phyloP scores from a whole-genome alignment of 148 eudicot species.

The Rhododendron ovatum region DNA sequence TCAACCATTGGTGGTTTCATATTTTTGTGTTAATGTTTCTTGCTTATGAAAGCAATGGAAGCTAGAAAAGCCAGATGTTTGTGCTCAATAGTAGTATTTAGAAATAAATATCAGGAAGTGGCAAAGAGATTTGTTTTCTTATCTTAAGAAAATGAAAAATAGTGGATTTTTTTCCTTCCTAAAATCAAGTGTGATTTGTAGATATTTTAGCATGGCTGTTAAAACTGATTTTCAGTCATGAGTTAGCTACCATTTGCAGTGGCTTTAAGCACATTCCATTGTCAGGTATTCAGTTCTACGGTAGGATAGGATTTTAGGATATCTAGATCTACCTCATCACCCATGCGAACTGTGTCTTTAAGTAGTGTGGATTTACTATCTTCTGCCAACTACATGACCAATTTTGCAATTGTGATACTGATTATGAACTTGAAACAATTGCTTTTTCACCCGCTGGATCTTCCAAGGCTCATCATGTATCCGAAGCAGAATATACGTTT shows the following conservation, averaged over 20 bases:
- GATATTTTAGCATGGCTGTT: not conserved
- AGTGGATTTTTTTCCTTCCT: not conserved
- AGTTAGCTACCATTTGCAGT: too few relatives aligned
- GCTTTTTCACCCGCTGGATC: not conserved
- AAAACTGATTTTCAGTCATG: not conserved
- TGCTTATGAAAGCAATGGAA: not conserved
- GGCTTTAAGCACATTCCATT: not conserved
- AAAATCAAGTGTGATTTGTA: not conserved
- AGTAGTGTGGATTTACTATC: not conserved
- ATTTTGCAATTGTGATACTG: not conserved
- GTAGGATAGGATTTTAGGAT: not conserved
- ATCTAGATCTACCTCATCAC: not conserved
- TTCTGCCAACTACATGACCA: not conserved
- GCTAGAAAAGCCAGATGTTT: not conserved
- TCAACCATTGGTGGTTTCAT: too few relatives aligned
- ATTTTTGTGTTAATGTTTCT: not conserved
- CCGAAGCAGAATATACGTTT: not conserved
- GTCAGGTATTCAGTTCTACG: not conserved
- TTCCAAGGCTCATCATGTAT: not conserved
- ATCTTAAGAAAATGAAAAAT: not conserved
- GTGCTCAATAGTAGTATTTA: not conserved
- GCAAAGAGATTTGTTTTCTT: not conserved
- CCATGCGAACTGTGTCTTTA: not conserved
- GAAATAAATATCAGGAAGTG: not conserved
- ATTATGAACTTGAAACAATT: not conserved